Evolutionary conservation across 1,284 basidiomycete genomes (phyloP).

Genomic region (Tranzscheliella williamsii): DNA sequence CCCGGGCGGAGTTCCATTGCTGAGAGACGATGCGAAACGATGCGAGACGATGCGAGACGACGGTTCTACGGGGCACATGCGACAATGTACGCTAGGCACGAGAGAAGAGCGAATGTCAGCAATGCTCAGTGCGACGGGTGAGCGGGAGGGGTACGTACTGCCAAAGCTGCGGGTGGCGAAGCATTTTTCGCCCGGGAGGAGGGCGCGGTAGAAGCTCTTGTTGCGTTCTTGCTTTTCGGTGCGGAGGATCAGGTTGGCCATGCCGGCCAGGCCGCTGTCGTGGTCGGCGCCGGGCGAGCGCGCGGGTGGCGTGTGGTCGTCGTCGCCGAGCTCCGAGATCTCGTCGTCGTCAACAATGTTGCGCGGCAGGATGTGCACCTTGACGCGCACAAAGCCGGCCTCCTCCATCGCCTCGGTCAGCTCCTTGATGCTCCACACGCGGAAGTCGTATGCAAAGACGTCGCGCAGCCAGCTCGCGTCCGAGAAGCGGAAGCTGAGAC

Average conservation of each 20-base stretch:
- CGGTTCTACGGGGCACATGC: conserved; percentile 19
- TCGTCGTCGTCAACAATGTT: conserved; percentile 17
- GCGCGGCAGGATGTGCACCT: conserved; percentile 36
- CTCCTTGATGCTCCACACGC: conserved; percentile 47
- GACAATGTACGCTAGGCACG: conserved; percentile 14
- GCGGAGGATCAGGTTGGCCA: conserved; percentile 23
- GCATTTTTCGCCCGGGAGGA: conserved; percentile 37
- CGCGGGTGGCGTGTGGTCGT: not conserved
- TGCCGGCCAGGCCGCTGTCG: conserved; percentile 12
- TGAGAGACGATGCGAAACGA: too few relatives aligned
- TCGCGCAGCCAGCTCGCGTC: conserved; percentile 47
- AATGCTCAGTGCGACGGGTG: not conserved
- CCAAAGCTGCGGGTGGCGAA: conserved; percentile 39
- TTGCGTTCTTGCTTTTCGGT: conserved; percentile 41
- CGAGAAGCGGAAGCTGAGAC: conserved; percentile 44
- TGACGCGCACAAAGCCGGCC: conserved; percentile 44
- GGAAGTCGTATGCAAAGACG: conserved; percentile 50
- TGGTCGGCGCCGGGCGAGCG: not conserved
- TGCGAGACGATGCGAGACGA: too few relatives aligned
- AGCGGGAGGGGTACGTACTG: conserved; percentile 40
- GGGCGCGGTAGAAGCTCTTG: conserved; percentile 24
- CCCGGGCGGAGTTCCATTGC: not conserved
- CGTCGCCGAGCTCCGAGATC: not conserved
- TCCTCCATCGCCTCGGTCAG: conserved; percentile 50
- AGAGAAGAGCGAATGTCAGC: not conserved